Evolutionary conservation across 106 monocot genomes (phyloP), one percentile per base, ranked within the genome.

Genomic region (Acanthochlamys bracteata): DNA sequence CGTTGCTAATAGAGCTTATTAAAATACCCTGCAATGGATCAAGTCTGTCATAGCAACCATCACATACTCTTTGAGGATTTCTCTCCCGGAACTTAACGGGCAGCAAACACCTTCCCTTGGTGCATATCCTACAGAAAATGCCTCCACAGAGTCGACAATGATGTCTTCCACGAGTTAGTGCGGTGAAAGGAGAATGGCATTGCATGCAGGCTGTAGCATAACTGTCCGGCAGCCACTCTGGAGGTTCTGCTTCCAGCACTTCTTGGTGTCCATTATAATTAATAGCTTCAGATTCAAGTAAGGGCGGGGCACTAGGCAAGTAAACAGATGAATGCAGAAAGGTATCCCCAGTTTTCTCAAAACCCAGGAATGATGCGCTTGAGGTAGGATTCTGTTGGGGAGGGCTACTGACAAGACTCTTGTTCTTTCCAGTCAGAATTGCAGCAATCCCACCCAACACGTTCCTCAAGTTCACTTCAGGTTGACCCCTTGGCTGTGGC

Each of bases 181-280:
- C 75, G 43, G 82, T 87, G 66, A 95, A 95, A 57, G 79, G 82
- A 47, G 80, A 66, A 56, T 42, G 20, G 49, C 95, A 95, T 63
- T 84, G 90, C 82, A 84, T 95, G 77, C 95, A 95, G 22, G 63
- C 33, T 42, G 25, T 47, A 43, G 84, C 24, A 42, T 41, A 75
- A 66, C 95, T 95, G 71, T 95, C 95, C 58, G 95, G 84, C 14
- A 90, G 42, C 95, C 95, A 95, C 45, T 95, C 87, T 68, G 95
- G 90, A 45, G 95, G 95, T 7, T 90, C 90, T 58, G 86, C 73
- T 74, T 87, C 86, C 13, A 95, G 66, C 0, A 90, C 73, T 10
- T 75, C 63, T 52, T 61, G 79, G 61, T 82, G 71, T 17, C 60
- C 60, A 69, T 25, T 72, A 65, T 89, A 82, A 54, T 79, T 71